These are phyloP conservation scores for Tolypocladium nubicola DNA, from an alignment of 2,329 filamentous ascomycete species.

Conservation along the genomic window DNA sequence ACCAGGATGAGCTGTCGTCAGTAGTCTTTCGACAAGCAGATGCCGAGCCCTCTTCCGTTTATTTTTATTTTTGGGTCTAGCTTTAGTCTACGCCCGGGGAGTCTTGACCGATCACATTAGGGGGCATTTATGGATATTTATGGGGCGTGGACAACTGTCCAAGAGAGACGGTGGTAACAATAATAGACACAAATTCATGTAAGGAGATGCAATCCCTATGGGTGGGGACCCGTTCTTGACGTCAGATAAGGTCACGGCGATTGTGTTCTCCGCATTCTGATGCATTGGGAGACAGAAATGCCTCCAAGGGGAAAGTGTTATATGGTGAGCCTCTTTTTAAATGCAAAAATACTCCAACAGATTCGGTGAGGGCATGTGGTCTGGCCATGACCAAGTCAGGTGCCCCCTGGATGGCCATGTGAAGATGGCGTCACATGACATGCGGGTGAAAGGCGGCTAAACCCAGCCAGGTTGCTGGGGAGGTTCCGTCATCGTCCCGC, in stretches of 20 bases:
- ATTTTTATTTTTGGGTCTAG: neutral
- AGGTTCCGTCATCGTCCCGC: slow-evolving; percentile 20
- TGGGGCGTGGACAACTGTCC: neutral
- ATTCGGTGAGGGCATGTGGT: neutral
- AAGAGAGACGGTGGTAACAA: neutral
- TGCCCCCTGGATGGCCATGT: slow-evolving; percentile 5
- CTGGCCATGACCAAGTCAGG: neutral
- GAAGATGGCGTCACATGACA: slow-evolving; percentile 20
- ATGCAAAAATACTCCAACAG: neutral
- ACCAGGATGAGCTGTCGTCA: neutral
- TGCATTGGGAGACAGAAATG: neutral
- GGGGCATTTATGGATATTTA: slow-evolving; percentile 1
- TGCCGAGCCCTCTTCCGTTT: neutral
- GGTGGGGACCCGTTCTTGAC: neutral
- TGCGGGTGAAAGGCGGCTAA: slow-evolving; percentile 17
- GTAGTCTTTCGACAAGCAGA: neutral
- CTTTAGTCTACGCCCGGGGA: neutral
- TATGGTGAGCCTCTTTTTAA: neutral
- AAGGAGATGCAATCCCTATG: neutral
- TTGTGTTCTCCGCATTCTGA: neutral
- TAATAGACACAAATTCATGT: neutral
- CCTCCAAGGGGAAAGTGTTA: neutral
- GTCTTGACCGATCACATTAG: neutral
- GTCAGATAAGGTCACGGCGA: neutral
- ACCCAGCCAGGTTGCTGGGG: slow-evolving; percentile 3